Percentiles rank a stretch among this genome's conserved stretches.
Evolutionary conservation across 805 yeast genomes (phyloP).

Genomic region (Saccharomycopsis fodiens): DNA sequence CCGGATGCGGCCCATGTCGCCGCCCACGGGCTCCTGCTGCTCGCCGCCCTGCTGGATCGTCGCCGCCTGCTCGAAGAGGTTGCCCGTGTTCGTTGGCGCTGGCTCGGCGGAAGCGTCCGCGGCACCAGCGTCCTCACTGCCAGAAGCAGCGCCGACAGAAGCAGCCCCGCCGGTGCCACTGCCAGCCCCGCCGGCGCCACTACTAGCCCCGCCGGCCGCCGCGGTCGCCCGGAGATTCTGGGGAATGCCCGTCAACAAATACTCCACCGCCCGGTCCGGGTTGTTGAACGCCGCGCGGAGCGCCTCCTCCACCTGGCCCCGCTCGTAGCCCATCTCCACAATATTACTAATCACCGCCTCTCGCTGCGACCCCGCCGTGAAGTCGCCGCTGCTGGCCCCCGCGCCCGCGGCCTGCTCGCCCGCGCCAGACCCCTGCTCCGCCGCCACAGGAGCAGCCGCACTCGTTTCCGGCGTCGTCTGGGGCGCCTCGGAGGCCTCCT

Average conservation of each 20-base stretch:
- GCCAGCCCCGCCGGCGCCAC: constrained; percentile 19
- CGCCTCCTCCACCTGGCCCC: constrained; percentile 82
- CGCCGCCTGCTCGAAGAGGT: constrained; percentile 39
- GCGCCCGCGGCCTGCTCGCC: constrained; percentile 22
- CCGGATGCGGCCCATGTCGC: constrained; percentile 50
- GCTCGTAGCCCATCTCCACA: constrained; percentile 93
- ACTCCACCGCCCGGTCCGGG: constrained; percentile 97
- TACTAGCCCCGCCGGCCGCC: constrained; percentile 23
- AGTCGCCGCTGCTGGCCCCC: constrained; percentile 36
- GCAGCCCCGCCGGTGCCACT: constrained; percentile 18
- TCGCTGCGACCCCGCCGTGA: constrained; percentile 72
- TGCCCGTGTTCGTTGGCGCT: constrained; percentile 28
- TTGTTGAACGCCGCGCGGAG: constrained; percentile 92
- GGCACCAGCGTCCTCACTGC: constrained; percentile 23
- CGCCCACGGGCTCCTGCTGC: constrained; percentile 30
- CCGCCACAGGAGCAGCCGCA: constrained; percentile 29
- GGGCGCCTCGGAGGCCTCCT: constrained; percentile 23
- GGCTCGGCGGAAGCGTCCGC: constrained; percentile 23
- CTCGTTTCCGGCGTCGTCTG: constrained; percentile 23
- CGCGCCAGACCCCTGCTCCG: constrained; percentile 53
- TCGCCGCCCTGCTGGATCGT: constrained; percentile 36
- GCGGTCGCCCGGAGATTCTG: constrained; percentile 36
- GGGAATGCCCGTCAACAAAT: constrained; percentile 84
- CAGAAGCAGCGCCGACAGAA: too few relatives aligned
- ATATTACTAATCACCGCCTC: constrained; percentile 74